Evolutionary conservation across 2,329 filamentous ascomycete species (phyloP), one percentile per base, ranked within the genome.

Genomic region (Didymella lethalis): DNA sequence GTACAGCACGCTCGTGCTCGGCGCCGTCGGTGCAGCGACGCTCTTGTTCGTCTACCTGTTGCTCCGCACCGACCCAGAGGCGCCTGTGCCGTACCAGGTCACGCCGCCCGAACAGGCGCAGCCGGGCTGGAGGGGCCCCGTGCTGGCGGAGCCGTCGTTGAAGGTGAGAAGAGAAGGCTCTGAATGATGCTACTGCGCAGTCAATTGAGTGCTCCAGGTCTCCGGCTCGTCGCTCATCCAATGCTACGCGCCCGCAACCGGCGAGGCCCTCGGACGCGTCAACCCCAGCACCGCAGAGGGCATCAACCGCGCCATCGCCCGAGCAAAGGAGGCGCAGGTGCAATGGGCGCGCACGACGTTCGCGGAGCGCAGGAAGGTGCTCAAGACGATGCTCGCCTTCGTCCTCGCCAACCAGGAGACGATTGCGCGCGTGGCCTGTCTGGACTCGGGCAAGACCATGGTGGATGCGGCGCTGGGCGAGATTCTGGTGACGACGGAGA

Each of bases 371-470:
- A 85, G 89, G 65, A 88, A 86, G 68, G 92, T 99, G 45, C 83
- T 99, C 63, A 87, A 88, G 60, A 92, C 92, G 7, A 82, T 99
- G 72, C 82, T 96, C 67, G 89, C 88, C 77, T 89, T 93, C 68
- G 84, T 99, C 10, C 85, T 99, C 58, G 90, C 96, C 64, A 90
- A 98, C 74, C 93, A 97, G 75, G 90, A 94, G 65, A 84, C 89
- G 26, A 96, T 99, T 68, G 93, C 92, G 69, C 85, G 87, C 16
- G 87, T 92, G 29, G 94, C 93, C 48, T 96, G 92, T 72, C 84
- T 97, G 34, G 95, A 99, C 79, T 96, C 92, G 41, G 95, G 95
- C 64, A 99, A 99, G 84, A 97, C 96, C 2, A 91, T 94, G 82
- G 88, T 98, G 38, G 95, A 99, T 79, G 95, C 94, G 0, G 89